Evolutionary conservation across 495 filamentous ascomycete species (phyloP).

Genomic region (Aspergillus panamensis): DNA sequence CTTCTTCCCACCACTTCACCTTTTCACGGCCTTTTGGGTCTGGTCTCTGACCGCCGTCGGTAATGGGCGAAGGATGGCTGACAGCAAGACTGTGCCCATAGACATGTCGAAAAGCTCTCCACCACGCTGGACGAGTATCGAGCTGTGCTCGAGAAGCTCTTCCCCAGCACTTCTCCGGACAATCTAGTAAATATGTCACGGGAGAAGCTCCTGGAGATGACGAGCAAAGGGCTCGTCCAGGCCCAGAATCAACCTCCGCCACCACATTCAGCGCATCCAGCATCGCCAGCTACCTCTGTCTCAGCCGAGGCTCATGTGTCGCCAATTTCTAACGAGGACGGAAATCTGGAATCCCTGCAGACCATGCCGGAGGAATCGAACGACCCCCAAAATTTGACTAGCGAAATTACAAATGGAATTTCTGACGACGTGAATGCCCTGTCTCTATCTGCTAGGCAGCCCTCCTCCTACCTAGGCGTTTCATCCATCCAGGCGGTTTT

Average conservation of each 20-base stretch:
- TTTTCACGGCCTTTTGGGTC: neutral
- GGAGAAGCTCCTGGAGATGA: conserved; percentile 49
- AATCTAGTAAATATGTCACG: conserved; percentile 42
- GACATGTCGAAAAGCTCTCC: conserved; percentile 43
- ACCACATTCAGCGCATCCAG: conserved; percentile 26
- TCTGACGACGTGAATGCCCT: conserved; percentile 80
- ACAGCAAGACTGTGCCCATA: conserved; percentile 8
- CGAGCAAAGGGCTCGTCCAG: conserved; percentile 14
- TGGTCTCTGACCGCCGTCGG: neutral
- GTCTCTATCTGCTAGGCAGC: conserved; percentile 65
- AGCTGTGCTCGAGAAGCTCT: conserved; percentile 35
- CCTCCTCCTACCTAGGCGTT: conserved; percentile 76
- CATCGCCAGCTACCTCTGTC: conserved; percentile 38
- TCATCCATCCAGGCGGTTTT: conserved; percentile 78
- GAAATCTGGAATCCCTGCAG: conserved; percentile 42
- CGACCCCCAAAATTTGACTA: conserved; percentile 23
- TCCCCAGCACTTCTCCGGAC: conserved; percentile 37
- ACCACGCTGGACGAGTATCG: conserved; percentile 42
- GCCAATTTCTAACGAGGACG: conserved; percentile 38
- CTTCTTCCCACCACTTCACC: neutral
- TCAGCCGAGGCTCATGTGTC: conserved; percentile 43
- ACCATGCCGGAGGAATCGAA: conserved; percentile 39
- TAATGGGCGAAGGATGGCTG: neutral
- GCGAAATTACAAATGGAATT: conserved; percentile 60
- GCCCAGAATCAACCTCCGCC: neutral